These are phyloP conservation scores for Saccharum spontaneum DNA, from an alignment of 176 grass and related monocot genomes.

Conservation along the genomic window DNA sequence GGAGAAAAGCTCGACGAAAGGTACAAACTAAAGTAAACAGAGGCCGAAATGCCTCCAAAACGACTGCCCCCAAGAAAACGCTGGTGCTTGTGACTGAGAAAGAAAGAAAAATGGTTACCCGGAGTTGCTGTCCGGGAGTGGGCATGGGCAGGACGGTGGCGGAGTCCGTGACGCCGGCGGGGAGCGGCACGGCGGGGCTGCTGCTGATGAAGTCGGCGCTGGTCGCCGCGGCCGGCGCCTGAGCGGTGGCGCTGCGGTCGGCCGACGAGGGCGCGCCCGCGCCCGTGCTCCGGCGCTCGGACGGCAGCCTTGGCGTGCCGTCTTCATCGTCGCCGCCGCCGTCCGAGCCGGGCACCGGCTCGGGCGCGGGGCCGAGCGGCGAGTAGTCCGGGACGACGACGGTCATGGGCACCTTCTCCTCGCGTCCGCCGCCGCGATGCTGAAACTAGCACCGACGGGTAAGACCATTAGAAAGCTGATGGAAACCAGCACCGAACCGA, in stretches of 20 bases:
- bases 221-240: constrained; percentile 25
- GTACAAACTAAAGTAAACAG: not conserved
- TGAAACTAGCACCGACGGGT: not conserved
- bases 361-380: not conserved
- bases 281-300: constrained; percentile 35
- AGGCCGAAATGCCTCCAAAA: no score
- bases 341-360: constrained; percentile 22
- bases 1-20: not conserved
- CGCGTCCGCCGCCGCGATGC: constrained; percentile 25
- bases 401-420: constrained; percentile 48
- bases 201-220: constrained; percentile 84
- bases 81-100: no score
- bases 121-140: constrained; percentile 39
- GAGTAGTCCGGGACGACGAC: constrained; percentile 48
- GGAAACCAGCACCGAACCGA: no score
- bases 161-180: constrained; percentile 69
- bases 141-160: constrained; percentile 75
- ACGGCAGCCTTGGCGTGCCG: constrained; percentile 65
- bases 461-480: no score
- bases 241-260: not conserved
- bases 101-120: constrained; percentile 24
- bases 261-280: not conserved
- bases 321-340: constrained; percentile 13
- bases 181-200: constrained; percentile 80
- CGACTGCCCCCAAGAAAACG: no score